Evolutionary conservation across 202 grass and related monocot genomes (phyloP), one percentile per base, ranked within the genome.

Genomic region (Panicum hallii): DNA sequence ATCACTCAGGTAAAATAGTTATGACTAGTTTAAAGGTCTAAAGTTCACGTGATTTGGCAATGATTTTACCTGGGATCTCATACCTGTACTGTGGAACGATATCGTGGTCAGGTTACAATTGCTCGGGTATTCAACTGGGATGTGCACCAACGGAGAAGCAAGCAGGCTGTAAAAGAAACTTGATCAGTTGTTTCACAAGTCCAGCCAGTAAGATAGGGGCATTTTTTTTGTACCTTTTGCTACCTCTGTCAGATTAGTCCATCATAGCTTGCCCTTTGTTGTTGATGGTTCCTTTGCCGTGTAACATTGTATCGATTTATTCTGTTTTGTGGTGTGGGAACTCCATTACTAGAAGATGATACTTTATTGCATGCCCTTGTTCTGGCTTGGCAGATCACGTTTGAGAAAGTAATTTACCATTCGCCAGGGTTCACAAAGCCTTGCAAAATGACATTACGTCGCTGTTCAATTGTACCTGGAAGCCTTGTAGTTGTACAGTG

Each of bases 71-170:
- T 38, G 45, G 43, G 19, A 57, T 79, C 61, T 82, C 19, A 67
- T 76, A 34, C 57, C 22, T 58, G n/a, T 54, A 23, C 30, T 16
- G 1, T 53, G 42, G 61, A 92, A 86, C 72, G 49, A 55, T 26
- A 60, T 77, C 48, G 56, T 67, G 20, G 0, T 20, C 87, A 99
- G 97, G 97, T 99, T 72, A 99, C 93, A 32, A 92, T 94, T 48
- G 97, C 97, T 47, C 88, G 97, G 10, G 90, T 99, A 34, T 99
- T 96, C 83, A 99, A 99, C 73, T 99, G 97, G 97, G 97, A 99
- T 56, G 97, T 99, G 77, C 97, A 97, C 83, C 97, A 99, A 72
- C 81, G 97, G 84, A 94, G 93, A 90, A 94, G 71, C 75, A 99
- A 94, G 75, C 91, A 94, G 68, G 79, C 72, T 76, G 11, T 65